A percentile compares a stretch with the other conserved stretches of the same genome.
These are phyloP conservation scores for Prunus mume DNA, from an alignment of 306 rosid species.

Conservation along the genomic window DNA sequence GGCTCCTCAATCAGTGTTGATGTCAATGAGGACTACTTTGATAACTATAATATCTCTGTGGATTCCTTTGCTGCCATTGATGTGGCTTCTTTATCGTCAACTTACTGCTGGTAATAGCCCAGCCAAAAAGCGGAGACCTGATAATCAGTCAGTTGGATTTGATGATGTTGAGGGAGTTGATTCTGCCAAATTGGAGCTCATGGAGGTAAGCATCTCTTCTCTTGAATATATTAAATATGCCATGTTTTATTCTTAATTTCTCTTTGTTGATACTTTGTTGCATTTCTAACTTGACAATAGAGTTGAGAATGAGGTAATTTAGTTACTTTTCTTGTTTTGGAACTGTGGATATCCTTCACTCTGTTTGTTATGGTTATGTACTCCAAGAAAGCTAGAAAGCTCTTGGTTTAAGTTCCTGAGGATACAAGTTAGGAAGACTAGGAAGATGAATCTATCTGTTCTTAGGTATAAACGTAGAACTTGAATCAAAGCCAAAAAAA, in stretches of 20 bases:
- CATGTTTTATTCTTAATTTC: not conserved
- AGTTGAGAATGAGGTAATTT: not conserved
- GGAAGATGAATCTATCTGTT: not conserved
- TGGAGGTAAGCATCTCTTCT: constrained; percentile 66
- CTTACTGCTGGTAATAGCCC: constrained; percentile 89
- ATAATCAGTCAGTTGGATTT: constrained; percentile 68
- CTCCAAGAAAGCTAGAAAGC: not conserved
- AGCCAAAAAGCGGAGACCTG: constrained; percentile 67
- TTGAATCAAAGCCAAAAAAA: not conserved
- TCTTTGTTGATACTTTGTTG: not conserved
- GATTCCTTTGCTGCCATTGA: constrained; percentile 91
- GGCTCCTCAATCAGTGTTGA: constrained; percentile 78
- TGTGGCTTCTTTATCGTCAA: constrained; percentile 96
- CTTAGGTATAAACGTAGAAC: not conserved
- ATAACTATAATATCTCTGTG: constrained; percentile 72
- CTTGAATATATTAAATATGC: not conserved
- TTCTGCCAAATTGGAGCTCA: constrained; percentile 83
- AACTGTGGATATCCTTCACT: not conserved
- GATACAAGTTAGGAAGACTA: not conserved
- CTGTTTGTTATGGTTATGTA: not conserved
- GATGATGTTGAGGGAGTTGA: constrained; percentile 98
- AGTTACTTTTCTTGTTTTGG: not conserved
- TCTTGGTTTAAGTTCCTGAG: not conserved
- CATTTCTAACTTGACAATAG: not conserved
- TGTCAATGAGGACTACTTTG: constrained; percentile 74